Conservation (phyloP, 768 basidiomycete genomes). For the Lactarius deliciosus region DNA sequence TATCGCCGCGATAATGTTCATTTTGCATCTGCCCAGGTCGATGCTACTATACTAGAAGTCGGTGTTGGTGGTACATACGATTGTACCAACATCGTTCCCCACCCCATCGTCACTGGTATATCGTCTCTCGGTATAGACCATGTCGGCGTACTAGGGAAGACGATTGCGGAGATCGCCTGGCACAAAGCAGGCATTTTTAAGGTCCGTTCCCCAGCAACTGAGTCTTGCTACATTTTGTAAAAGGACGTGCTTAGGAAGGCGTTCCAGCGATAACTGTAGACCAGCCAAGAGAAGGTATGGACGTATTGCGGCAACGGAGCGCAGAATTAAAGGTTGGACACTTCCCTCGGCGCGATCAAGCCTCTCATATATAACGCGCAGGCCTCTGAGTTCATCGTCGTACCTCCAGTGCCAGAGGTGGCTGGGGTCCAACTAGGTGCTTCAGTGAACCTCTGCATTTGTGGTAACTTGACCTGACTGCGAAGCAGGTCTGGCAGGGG, state of each 20-base stretch:
- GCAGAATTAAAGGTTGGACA: slow-evolving; percentile 57
- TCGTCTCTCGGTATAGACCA: slow-evolving; percentile 94
- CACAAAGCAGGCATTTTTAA: slow-evolving; percentile 99
- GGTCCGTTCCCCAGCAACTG: slow-evolving; percentile 40
- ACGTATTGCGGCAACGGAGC: slow-evolving; percentile 67
- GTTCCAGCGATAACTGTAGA: slow-evolving; percentile 84
- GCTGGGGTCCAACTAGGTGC: slow-evolving; percentile 61
- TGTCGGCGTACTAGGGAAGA: slow-evolving; percentile 81
- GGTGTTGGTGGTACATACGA: slow-evolving; percentile 94
- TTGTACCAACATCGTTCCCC: slow-evolving; percentile 93
- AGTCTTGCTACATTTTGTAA: neutral
- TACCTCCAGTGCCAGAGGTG: slow-evolving; percentile 52
- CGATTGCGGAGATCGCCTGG: slow-evolving; percentile 84
- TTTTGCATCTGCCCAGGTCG: slow-evolving; percentile 45
- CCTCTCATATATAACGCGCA: slow-evolving; percentile 34
- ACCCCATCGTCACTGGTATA: slow-evolving; percentile 86
- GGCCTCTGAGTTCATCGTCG: slow-evolving; percentile 69
- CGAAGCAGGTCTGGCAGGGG: slow-evolving; percentile 71
- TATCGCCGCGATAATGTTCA: neutral
- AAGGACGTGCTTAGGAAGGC: slow-evolving; percentile 48
- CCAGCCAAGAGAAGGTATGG: slow-evolving; percentile 69
- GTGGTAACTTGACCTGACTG: slow-evolving; percentile 16
- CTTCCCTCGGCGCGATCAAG: neutral
- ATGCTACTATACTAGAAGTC: slow-evolving; percentile 93
- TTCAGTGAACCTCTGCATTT: slow-evolving; percentile 14